Percentiles rank a stretch among this genome's conserved stretches.
Conservation (phyloP, 768 basidiomycete species). For the Neoboletus magnificus region DNA sequence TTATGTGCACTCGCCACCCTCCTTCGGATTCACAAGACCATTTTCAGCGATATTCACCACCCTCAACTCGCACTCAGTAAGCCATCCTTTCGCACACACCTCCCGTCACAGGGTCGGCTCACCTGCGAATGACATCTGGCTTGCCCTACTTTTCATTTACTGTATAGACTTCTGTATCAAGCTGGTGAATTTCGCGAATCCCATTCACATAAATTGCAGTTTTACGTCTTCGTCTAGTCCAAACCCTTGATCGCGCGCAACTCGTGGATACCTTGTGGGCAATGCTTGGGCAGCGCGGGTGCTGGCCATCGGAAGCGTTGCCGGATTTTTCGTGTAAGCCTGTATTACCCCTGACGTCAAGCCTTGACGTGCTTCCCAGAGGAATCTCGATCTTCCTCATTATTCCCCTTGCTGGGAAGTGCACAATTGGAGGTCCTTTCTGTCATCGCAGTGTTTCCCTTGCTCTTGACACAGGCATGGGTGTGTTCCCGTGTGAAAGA, state of each 20-base stretch:
- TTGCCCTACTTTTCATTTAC: conserved; percentile 73
- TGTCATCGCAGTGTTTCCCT: conserved; percentile 64
- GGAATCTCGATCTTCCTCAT: conserved; percentile 72
- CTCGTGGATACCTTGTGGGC: conserved; percentile 77
- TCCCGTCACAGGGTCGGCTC: neutral
- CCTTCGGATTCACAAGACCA: conserved; percentile 78
- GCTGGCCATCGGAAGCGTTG: conserved; percentile 80
- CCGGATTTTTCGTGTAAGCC: conserved; percentile 83
- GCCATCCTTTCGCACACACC: conserved; percentile 3
- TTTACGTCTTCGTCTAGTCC: conserved; percentile 45
- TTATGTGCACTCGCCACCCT: conserved; percentile 72
- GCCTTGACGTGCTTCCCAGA: conserved; percentile 34
- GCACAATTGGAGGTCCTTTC: conserved; percentile 81
- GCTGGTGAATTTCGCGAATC: conserved; percentile 36
- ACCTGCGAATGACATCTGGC: conserved; percentile 49
- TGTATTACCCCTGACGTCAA: neutral
- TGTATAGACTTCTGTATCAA: conserved; percentile 65
- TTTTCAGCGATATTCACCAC: conserved; percentile 51
- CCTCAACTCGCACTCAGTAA: conserved; percentile 33
- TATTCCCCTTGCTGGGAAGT: conserved; percentile 72
- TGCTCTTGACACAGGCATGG: conserved; percentile 62
- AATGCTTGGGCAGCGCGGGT: conserved; percentile 98
- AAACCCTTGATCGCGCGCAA: conserved; percentile 87
- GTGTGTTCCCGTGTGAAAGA: conserved; percentile 68
- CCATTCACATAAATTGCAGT: neutral